These are phyloP conservation scores for Penicillium flavigenum DNA, from an alignment of 495 filamentous ascomycete species.

Conservation along the genomic window DNA sequence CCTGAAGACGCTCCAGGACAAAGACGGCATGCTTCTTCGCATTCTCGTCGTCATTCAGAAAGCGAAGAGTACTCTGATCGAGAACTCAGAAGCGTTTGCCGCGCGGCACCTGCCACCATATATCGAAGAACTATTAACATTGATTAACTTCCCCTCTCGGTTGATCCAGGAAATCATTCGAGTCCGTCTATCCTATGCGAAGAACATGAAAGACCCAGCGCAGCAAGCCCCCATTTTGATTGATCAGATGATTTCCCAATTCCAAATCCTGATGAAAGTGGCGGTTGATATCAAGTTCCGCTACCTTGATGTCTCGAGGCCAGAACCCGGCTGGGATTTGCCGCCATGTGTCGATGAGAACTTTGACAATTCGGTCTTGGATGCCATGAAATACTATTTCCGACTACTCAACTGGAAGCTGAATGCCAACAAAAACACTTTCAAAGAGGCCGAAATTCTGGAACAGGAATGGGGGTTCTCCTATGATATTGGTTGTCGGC, in stretches of 20 bases:
- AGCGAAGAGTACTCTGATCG: constrained; percentile 87
- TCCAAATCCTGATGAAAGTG: constrained; percentile 86
- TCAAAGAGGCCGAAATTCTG: constrained; percentile 96
- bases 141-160: constrained; percentile 95
- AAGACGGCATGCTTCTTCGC: constrained; percentile 77
- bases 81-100: constrained; percentile 80
- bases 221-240: constrained; percentile 87
- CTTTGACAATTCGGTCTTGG: constrained; percentile 92
- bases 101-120: constrained; percentile 93
- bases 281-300: constrained; percentile 90
- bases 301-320: constrained; percentile 77
- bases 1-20: constrained; percentile 82
- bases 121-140: constrained; percentile 90
- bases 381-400: constrained; percentile 96
- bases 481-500: constrained; percentile 82
- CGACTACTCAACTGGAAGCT: constrained; percentile 96
- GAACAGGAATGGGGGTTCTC: constrained; percentile 98
- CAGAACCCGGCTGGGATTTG: constrained; percentile 91
- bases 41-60: constrained; percentile 84
- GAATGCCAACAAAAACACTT: constrained; percentile 96
- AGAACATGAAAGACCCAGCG: constrained; percentile 87
- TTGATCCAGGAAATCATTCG: constrained; percentile 96
- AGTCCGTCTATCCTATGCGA: constrained; percentile 86
- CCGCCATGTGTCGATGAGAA: constrained; percentile 96
- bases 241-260: constrained; percentile 95